Conservation (phyloP, 164 flowering plant species). For the Umbellularia californica region DNA sequence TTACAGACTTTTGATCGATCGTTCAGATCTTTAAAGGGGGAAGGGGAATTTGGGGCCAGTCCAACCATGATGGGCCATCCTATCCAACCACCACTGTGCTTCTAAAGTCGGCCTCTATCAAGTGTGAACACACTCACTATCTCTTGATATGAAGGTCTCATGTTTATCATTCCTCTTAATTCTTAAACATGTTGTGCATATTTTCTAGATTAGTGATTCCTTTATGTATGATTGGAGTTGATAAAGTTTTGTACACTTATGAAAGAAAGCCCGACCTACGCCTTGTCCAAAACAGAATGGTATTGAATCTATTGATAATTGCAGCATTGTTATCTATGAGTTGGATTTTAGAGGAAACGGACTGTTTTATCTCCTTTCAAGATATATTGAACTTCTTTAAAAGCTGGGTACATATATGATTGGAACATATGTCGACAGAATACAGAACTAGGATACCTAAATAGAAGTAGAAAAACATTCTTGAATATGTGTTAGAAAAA, state of each 20-base stretch:
- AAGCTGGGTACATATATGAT: not conserved
- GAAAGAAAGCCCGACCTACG: not conserved
- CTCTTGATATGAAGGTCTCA: not conserved
- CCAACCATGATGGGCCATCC: not conserved
- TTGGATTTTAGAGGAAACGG: not conserved
- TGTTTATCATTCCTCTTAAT: not conserved
- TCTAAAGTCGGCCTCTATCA: not conserved
- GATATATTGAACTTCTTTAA: not conserved
- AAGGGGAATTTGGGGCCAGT: not conserved
- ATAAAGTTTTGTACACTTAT: not conserved
- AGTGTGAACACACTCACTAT: not conserved
- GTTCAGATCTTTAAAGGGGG: not conserved
- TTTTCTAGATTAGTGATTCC: not conserved
- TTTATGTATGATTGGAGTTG: not conserved
- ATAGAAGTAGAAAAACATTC: no score
- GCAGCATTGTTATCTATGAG: not conserved
- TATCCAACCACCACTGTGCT: not conserved
- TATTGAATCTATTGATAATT: not conserved
- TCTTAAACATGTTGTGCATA: not conserved
- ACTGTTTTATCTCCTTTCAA: not conserved
- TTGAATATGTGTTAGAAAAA: no score
- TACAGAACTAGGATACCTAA: not conserved
- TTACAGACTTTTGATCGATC: not conserved
- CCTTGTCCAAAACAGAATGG: not conserved
- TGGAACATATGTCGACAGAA: not conserved